Percentiles rank a stretch among this genome's conserved stretches.
These are phyloP conservation scores for Penicillium odoratum DNA, from an alignment of 495 filamentous ascomycete species.

Conservation along the genomic window DNA sequence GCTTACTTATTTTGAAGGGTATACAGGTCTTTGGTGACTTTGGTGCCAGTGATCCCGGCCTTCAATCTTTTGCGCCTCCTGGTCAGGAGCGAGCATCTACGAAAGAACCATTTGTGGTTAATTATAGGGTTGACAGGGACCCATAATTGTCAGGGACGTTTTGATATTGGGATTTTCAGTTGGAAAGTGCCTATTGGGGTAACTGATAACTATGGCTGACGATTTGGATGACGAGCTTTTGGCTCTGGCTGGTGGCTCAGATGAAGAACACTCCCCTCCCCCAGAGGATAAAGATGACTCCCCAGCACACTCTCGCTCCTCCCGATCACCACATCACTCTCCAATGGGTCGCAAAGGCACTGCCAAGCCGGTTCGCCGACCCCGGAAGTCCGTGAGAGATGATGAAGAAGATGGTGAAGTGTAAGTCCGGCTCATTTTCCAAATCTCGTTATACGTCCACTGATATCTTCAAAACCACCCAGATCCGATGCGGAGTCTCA, in stretches of 20 bases:
- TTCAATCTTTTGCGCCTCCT: slow-evolving; percentile 20
- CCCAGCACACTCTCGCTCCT: slow-evolving; percentile 38
- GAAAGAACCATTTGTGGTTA: background rate
- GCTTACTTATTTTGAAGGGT: background rate
- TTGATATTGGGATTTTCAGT: background rate
- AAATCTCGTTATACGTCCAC: slow-evolving; percentile 2
- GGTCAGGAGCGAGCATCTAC: slow-evolving; percentile 8
- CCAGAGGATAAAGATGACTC: slow-evolving; percentile 35
- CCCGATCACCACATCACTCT: slow-evolving; percentile 33
- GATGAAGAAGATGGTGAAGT: slow-evolving; percentile 82
- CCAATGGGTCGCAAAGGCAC: slow-evolving; percentile 48
- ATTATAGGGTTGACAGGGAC: background rate
- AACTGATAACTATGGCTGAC: slow-evolving; percentile 51
- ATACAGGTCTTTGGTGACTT: slow-evolving; percentile 5
- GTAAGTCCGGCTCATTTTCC: slow-evolving; percentile 55
- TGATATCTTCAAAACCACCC: background rate
- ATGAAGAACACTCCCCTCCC: slow-evolving; percentile 52
- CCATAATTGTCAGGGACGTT: background rate
- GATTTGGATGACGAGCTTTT: slow-evolving; percentile 88
- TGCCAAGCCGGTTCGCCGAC: slow-evolving; percentile 45
- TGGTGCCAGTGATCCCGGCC: slow-evolving; percentile 1
- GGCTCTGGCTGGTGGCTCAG: slow-evolving; percentile 73
- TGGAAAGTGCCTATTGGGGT: slow-evolving; percentile 1
- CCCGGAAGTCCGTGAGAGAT: slow-evolving; percentile 47
- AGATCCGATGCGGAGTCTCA: slow-evolving; percentile 69